Base-by-base conservation (phyloP, 257 asterid species). In the Nicotiana tomentosiformis region DNA sequence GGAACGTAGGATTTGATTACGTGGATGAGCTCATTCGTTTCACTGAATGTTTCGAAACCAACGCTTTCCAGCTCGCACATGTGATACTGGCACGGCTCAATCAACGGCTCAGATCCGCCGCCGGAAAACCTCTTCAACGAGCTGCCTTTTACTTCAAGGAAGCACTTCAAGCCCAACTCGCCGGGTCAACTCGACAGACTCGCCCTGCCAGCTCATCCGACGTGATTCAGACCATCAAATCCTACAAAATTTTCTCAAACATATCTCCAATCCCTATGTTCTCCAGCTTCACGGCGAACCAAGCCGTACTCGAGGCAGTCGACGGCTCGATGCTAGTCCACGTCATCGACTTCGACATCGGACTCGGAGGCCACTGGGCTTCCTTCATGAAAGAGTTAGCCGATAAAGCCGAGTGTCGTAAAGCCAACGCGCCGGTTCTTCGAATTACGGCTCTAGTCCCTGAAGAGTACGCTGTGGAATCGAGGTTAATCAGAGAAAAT, bases 141-240 rank as follows among this genome's bases (percentile, higher is more conserved):
- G 95, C 97, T 5, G 97, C 98, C 64, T 96, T 92, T 86, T 96
- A 94, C 84, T 93, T 96, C 97, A 96, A 96, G 89, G 97, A 94
- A 89, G 98, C 99, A 29, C 91, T 94, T 0, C 98, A 94, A 68
- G 87, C 94, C 17, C 84, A 93, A 14, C 91, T 93, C 90, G 90
- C 96, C 3, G 93, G 93, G 74, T 89, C 97, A n/a, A 88, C 89
- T 78, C 86, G 90, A 43, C 68, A 86, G 4, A 77, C 85, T 53
- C 90, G 84, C n/a, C 87, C 93, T 1, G 86, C 91, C 4, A 85
- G 80, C 49, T 87, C 95, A 3, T 86, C 91, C 0, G 96, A 92
- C 49, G 88, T 94, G 17, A 84, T 96, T 9, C 95, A 96, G 23
- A 90, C 91, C 49, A 94, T 96, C 83, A 89, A 94, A 77, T 97